Percentiles rank a stretch among this genome's conserved stretches.
Evolutionary conservation across 2,329 filamentous ascomycete species (phyloP).

Genomic region (Colletotrichum caudatum): DNA sequence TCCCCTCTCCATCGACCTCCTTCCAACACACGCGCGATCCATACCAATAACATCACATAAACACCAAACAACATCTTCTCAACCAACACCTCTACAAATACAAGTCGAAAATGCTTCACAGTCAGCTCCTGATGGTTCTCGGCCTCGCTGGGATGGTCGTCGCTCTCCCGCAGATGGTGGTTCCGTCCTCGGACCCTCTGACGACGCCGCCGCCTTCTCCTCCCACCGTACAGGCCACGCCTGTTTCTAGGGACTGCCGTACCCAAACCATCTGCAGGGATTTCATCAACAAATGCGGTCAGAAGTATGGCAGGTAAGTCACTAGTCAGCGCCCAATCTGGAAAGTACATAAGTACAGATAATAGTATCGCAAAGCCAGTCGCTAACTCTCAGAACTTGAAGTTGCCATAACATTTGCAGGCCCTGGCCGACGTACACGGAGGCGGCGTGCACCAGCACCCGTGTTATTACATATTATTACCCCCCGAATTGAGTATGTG

Average conservation of each 20-base stretch:
- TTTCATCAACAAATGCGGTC: conserved; percentile 41
- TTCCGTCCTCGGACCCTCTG: too few species aligned
- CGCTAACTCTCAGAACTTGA: background rate
- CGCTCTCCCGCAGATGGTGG: conserved; percentile 25
- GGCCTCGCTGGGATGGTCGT: conserved; percentile 25
- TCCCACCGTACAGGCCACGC: background rate
- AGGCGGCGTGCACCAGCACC: conserved; percentile 30
- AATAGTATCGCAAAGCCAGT: conserved; percentile 24
- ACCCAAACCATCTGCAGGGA: conserved; percentile 44
- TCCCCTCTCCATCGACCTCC: too few species aligned
- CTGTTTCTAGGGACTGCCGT: conserved; percentile 42
- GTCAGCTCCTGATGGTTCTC: conserved; percentile 14
- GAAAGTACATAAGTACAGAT: background rate
- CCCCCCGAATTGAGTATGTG: too few species aligned
- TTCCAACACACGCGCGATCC: too few species aligned
- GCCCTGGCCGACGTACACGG: conserved; percentile 41
- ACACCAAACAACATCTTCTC: background rate
- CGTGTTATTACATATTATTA: too few species aligned
- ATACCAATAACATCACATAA: too few species aligned
- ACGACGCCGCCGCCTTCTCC: background rate
- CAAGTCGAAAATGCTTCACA: conserved; percentile 16
- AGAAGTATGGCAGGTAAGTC: conserved; percentile 45
- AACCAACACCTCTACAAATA: background rate
- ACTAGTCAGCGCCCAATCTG: too few species aligned
- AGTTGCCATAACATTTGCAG: conserved; percentile 39